A percentile compares a stretch with the other conserved stretches of the same genome.
phyloP scores from a whole-genome alignment of 2,329 filamentous ascomycete species.

The Botryotinia convoluta region DNA sequence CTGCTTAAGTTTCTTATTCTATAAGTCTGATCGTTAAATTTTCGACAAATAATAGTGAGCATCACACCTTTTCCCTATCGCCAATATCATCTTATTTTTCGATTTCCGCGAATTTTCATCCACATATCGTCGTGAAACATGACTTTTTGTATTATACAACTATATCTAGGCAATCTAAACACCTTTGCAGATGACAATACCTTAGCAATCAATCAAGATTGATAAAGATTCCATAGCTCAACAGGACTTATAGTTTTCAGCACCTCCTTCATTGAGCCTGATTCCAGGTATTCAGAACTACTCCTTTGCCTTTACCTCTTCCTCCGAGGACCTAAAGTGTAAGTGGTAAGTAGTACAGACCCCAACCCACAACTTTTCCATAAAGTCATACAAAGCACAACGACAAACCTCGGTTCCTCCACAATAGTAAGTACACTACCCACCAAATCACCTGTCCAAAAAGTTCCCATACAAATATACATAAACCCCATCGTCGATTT shows the following conservation, averaged over 20 bases:
- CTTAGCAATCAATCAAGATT: not conserved
- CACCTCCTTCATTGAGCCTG: not conserved
- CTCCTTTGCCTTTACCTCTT: too few relatives aligned
- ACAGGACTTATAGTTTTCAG: not conserved
- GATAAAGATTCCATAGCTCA: not conserved
- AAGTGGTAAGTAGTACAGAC: not conserved
- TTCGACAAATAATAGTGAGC: too few relatives aligned
- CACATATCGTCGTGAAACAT: not conserved
- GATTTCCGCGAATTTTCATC: not conserved
- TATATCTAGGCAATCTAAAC: not conserved
- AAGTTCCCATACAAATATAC: not conserved
- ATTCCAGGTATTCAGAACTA: not conserved
- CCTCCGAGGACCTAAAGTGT: too few relatives aligned
- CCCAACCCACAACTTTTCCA: not conserved
- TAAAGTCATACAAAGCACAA: not conserved
- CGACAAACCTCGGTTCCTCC: not conserved
- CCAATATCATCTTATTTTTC: not conserved
- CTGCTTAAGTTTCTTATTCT: not conserved
- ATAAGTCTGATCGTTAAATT: fast-evolving
- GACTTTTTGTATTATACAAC: not conserved
- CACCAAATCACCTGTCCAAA: not conserved
- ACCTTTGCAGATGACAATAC: not conserved
- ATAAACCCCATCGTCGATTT: not conserved
- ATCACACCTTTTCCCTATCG: too few relatives aligned
- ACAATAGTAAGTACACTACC: not conserved